Conservation (phyloP, 2,329 filamentous ascomycete species). For the Aureobasidium uvarum region DNA sequence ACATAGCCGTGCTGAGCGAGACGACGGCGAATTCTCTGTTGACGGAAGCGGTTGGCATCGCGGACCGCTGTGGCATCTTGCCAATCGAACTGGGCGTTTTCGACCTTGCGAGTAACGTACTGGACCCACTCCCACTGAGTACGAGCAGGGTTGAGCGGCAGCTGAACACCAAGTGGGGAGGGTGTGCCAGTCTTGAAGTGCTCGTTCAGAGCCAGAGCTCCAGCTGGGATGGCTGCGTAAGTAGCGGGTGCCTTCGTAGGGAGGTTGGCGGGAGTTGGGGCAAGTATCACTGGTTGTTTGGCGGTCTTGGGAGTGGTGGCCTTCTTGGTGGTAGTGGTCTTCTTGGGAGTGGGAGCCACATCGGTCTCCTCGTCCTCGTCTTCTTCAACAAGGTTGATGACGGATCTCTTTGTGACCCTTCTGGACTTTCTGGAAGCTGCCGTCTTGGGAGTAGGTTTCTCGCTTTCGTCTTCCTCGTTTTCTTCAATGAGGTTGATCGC, state of each 20-base stretch:
- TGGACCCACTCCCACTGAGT: neutral
- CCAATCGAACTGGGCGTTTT: neutral
- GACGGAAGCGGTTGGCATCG: neutral
- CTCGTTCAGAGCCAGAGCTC: neutral
- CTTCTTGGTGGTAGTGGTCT: neutral
- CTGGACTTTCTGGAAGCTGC: neutral
- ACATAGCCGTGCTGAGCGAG: neutral
- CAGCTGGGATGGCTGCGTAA: neutral
- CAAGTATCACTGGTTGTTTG: neutral
- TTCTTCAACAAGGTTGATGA: neutral
- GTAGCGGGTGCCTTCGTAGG: neutral
- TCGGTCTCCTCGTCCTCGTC: neutral
- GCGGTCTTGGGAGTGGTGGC: neutral
- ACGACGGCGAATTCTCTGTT: conserved; percentile 1
- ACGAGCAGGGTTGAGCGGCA: neutral
- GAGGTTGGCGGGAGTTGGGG: neutral
- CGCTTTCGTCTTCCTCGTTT: neutral
- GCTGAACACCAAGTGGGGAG: neutral
- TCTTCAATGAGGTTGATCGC: neutral
- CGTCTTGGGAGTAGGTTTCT: neutral
- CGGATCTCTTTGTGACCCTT: too few relatives aligned
- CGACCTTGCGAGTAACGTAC: neutral
- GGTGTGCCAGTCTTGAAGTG: neutral
- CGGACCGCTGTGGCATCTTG: neutral
- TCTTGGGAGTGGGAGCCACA: neutral